Evolutionary conservation across 192 early-diverging fungal species (phyloP), one percentile per base, ranked within the genome.

Genomic region (Umbelopsis ramanniana): DNA sequence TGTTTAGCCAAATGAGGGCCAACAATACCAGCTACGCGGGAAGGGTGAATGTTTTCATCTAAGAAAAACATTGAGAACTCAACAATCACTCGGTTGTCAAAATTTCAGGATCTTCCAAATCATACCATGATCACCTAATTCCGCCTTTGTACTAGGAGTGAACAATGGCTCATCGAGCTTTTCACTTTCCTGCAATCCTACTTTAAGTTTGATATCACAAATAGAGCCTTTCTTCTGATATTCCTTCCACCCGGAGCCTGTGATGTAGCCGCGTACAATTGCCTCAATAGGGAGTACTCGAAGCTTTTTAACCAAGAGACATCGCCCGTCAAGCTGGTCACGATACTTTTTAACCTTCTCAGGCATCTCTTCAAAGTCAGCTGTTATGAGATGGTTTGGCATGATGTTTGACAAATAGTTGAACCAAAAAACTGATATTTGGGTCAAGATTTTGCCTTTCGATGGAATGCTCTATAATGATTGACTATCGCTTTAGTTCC

Each of bases 61-160:
- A 68, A 52, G 70, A 66, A 83, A 43, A 46, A 83, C 10, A n/a
- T 14, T 54, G 10, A 75, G 52, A 67, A 43, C 29, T 68, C 43
- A 43, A 1, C 57, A 33, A 46, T 35, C 14, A 52, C 8, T 70
- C 15, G 40, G 6, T 17, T 54, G 26, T 45, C 22, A 72, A 10
- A 12, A 40, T n/a, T 21, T 63, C 24, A 48, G 52, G 54, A 33
- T 66, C 37, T 40, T 37, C 15, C n/a, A 8, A 29, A 35, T 21
- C 74, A 71, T 76, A 92, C 90, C 95, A 69, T 99, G 98, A 63
- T 95, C 94, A 33, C 98, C 98, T 75, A 96, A 90, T 69, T 99
- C 98, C 40, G 98, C 98, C 86, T 99, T 99, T 52, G 98, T 99
- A 79, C 93, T 95, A 29, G 98, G 98, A 23, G 98, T 99, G 77